phyloP scores from a whole-genome alignment of 352 stramenopile species.

The Phytophthora macrochlamydospora region DNA sequence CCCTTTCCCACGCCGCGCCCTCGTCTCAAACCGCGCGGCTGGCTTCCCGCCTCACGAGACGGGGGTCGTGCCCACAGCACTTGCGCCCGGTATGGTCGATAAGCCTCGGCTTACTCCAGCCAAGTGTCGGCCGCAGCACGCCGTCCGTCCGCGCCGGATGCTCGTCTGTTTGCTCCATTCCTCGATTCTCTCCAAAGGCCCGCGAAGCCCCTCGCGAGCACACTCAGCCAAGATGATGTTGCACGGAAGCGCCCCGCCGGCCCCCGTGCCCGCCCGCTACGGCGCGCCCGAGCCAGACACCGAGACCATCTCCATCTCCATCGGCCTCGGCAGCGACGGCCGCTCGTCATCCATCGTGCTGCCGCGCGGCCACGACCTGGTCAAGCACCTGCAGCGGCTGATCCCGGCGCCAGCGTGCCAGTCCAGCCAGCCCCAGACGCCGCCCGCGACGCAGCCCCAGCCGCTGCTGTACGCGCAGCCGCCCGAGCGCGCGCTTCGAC shows the following conservation, averaged over 20 bases:
- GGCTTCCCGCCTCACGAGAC: slow-evolving; percentile 25
- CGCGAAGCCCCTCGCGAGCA: not conserved
- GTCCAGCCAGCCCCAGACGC: not conserved
- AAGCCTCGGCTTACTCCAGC: not conserved
- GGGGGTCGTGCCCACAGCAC: slow-evolving; percentile 11
- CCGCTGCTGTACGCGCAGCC: slow-evolving; percentile 15
- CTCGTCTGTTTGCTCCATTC: slow-evolving; percentile 27
- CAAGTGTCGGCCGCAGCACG: not conserved
- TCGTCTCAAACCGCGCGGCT: slow-evolving; percentile 31
- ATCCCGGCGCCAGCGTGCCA: slow-evolving; percentile 24
- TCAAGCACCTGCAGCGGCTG: slow-evolving; percentile 53
- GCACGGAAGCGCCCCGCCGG: slow-evolving; percentile 17
- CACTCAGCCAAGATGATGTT: slow-evolving; percentile 22
- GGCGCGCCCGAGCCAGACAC: not conserved
- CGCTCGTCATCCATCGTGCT: slow-evolving; percentile 56
- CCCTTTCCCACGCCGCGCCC: slow-evolving; percentile 6
- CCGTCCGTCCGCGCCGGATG: not conserved
- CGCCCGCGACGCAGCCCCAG: slow-evolving; percentile 11
- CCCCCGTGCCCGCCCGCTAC: slow-evolving; percentile 5
- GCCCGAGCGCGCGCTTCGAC: slow-evolving; percentile 18
- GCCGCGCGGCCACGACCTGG: slow-evolving; percentile 51
- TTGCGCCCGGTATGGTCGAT: not conserved
- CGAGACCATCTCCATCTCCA: slow-evolving; percentile 62
- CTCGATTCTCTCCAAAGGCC: slow-evolving; percentile 16
- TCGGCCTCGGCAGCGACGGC: slow-evolving; percentile 37